A percentile compares a stretch with the other conserved stretches of the same genome.
Conservation (phyloP, 1,284 basidiomycete species). For the Malassezia sp. region DNA sequence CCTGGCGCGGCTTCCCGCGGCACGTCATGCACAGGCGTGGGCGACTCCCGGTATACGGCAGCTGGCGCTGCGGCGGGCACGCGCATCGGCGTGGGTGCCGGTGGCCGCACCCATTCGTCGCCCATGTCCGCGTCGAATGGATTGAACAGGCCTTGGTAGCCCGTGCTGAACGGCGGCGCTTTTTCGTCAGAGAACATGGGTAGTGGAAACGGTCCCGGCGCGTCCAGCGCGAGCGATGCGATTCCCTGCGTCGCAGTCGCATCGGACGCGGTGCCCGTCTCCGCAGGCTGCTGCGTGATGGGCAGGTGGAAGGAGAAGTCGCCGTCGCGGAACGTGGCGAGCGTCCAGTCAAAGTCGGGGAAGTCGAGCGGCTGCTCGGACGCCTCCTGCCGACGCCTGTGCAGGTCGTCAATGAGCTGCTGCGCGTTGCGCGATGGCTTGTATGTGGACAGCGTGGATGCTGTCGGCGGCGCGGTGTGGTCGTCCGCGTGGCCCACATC, state of each 20-base stretch:
- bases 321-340: slow-evolving; percentile 34
- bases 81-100: not conserved
- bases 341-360: slow-evolving; percentile 39
- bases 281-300: too few species aligned
- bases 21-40: not conserved
- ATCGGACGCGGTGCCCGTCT: not conserved
- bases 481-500: slow-evolving; percentile 54
- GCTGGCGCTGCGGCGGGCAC: not conserved
- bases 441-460: slow-evolving; percentile 53
- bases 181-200: slow-evolving; percentile 17
- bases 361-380: slow-evolving; percentile 30
- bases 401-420: slow-evolving; percentile 70
- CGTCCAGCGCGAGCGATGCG: slow-evolving; percentile 19
- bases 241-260: slow-evolving; percentile 5
- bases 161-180: slow-evolving; percentile 19
- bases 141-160: slow-evolving; percentile 40
- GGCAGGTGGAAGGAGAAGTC: slow-evolving; percentile 41
- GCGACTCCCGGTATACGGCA: not conserved
- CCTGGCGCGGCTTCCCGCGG: slow-evolving; percentile 14
- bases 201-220: slow-evolving; percentile 15
- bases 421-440: slow-evolving; percentile 75
- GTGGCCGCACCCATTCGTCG: slow-evolving; percentile 14
- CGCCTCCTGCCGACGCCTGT: slow-evolving; percentile 67
- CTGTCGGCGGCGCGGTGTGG: slow-evolving; percentile 46
- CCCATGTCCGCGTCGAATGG: slow-evolving; percentile 33